A percentile compares a stretch with the other conserved stretches of the same genome.
Evolutionary conservation across 805 yeast genomes (phyloP).

Genomic region (Scheffersomyces coipomensis): DNA sequence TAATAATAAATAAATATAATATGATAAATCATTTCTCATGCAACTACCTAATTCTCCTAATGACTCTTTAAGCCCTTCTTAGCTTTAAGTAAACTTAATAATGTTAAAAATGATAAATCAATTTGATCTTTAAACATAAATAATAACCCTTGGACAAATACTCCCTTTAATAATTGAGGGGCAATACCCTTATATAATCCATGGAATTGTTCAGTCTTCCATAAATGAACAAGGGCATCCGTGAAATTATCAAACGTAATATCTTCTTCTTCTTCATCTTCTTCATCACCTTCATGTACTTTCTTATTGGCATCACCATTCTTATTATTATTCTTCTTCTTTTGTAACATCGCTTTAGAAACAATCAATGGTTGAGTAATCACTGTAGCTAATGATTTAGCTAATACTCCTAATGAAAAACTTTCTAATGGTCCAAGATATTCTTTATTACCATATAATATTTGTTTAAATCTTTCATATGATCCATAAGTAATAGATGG

Average conservation of each 20-base stretch:
- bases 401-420: slow-evolving; percentile 72
- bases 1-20: too few relatives aligned
- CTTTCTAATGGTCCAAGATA: slow-evolving; percentile 60
- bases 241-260: slow-evolving; percentile 56
- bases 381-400: slow-evolving; percentile 77
- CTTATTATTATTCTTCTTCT: slow-evolving; percentile 29
- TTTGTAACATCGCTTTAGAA: slow-evolving; percentile 78
- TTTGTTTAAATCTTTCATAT: slow-evolving; percentile 61
- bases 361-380: slow-evolving; percentile 84
- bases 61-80: slow-evolving; percentile 7
- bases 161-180: slow-evolving; percentile 80
- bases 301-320: slow-evolving; percentile 6
- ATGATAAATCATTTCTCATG: too few relatives aligned
- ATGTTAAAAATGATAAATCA: slow-evolving; percentile 36
- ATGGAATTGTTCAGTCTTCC: slow-evolving; percentile 58
- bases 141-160: slow-evolving; percentile 78
- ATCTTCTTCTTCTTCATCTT: slow-evolving; percentile 32
- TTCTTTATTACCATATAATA: slow-evolving; percentile 42
- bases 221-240: slow-evolving; percentile 59
- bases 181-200: slow-evolving; percentile 78
- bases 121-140: slow-evolving; percentile 79
- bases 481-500: slow-evolving; percentile 88
- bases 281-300: slow-evolving; percentile 18
- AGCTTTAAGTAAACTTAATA: slow-evolving; percentile 26
- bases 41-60: too few relatives aligned